phyloP scores from a whole-genome alignment of 208 protist genomes.

The Acanthamoeba triangularis region DNA sequence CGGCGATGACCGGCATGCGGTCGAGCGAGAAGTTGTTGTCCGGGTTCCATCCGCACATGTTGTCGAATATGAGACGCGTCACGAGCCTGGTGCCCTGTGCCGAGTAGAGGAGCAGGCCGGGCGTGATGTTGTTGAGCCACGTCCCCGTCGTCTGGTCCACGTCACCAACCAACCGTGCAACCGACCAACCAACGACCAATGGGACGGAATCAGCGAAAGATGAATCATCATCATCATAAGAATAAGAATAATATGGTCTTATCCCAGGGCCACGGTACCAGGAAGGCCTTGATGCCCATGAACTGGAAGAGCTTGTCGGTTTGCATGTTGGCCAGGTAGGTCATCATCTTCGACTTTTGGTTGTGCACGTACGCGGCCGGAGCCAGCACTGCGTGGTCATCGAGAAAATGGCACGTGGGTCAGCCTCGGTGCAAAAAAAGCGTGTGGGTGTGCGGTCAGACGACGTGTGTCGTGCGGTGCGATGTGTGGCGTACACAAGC shows the following conservation, averaged over 20 bases:
- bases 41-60: constrained; percentile 67
- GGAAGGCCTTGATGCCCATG: constrained; percentile 64
- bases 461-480: not conserved
- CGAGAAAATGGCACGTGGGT: not conserved
- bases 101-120: not conserved
- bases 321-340: constrained; percentile 58
- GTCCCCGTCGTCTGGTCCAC: not conserved
- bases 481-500: not conserved
- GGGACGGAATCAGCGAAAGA: not conserved
- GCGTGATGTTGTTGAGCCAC: constrained; percentile 32
- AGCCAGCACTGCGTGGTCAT: not conserved
- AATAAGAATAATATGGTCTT: not conserved
- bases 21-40: constrained; percentile 67
- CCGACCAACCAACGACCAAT: too few species aligned
- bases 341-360: constrained; percentile 72
- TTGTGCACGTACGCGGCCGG: constrained; percentile 56
- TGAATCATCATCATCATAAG: not conserved
- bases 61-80: constrained; percentile 7
- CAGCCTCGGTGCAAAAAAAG: too few species aligned
- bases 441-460: not conserved
- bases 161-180: not conserved
- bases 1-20: constrained; percentile 40
- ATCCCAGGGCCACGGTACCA: not conserved
- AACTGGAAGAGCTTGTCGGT: constrained; percentile 64
- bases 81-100: not conserved